Percentiles rank a stretch among this genome's conserved stretches.
Conservation (phyloP, 495 filamentous ascomycete genomes). For the Xylaria castorea region DNA sequence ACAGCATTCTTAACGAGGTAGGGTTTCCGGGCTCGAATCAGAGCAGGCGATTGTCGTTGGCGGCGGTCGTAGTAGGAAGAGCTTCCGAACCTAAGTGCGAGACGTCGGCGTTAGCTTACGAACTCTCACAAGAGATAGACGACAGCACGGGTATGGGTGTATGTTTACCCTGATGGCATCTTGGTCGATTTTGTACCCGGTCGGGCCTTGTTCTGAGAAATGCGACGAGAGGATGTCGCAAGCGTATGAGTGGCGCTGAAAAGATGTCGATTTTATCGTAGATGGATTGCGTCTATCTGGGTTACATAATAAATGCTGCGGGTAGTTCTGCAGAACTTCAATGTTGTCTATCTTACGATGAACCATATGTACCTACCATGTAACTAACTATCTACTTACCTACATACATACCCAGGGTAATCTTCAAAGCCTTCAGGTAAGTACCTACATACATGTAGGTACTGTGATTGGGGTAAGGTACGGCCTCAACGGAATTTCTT, state of each 20-base stretch:
- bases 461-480: too few relatives aligned
- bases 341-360: neutral
- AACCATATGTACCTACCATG: neutral
- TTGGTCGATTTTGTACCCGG: conserved; percentile 30
- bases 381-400: too few relatives aligned
- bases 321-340: too few relatives aligned
- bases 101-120: neutral
- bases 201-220: conserved; percentile 25
- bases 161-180: conserved; percentile 38
- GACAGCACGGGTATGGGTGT: neutral
- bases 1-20: conserved; percentile 89
- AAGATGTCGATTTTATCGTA: neutral
- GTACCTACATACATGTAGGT: neutral
- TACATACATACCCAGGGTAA: too few relatives aligned
- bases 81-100: conserved; percentile 37
- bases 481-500: neutral
- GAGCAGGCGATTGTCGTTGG: conserved; percentile 78
- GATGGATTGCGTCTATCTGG: neutral
- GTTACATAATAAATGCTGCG: too few relatives aligned
- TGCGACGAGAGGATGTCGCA: conserved; percentile 19
- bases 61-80: conserved; percentile 89
- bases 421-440: too few relatives aligned
- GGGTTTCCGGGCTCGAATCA: conserved; percentile 88
- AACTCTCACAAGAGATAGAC: neutral
- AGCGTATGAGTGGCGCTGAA: neutral